A percentile compares a stretch with the other conserved stretches of the same genome.
Evolutionary conservation across 106 monocot species (phyloP).

Genomic region (Posidonia australis): DNA sequence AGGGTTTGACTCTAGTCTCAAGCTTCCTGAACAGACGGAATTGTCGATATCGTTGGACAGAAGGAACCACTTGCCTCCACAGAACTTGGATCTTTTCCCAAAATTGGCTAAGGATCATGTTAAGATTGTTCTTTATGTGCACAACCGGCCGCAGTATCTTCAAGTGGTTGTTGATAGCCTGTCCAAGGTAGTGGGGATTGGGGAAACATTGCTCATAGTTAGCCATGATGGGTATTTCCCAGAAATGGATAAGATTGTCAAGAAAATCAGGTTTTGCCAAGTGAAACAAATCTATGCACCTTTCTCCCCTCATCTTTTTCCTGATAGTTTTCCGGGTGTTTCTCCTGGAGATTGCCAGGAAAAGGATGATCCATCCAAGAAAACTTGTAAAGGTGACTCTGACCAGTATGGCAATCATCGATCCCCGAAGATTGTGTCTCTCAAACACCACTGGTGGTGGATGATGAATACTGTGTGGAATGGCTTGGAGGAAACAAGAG

Average conservation of each 20-base stretch:
- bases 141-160: slow-evolving; percentile 90
- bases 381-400: slow-evolving; percentile 50
- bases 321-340: slow-evolving; percentile 63
- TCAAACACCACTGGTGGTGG: slow-evolving; percentile 99
- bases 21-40: slow-evolving; percentile 50
- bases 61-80: slow-evolving; percentile 52
- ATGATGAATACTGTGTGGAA: slow-evolving; percentile 99
- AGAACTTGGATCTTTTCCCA: slow-evolving; percentile 58
- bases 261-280: slow-evolving; percentile 64
- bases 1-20: slow-evolving; percentile 26
- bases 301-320: slow-evolving; percentile 79
- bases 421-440: slow-evolving; percentile 74
- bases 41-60: slow-evolving; percentile 45
- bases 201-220: slow-evolving; percentile 79
- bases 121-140: slow-evolving; percentile 81
- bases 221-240: slow-evolving; percentile 89
- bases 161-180: slow-evolving; percentile 58
- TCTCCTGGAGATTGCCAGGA: slow-evolving; percentile 54
- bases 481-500: slow-evolving; percentile 61
- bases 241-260: slow-evolving; percentile 85
- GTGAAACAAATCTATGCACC: slow-evolving; percentile 94
- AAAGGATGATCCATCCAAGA: slow-evolving; percentile 39
- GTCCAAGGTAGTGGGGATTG: slow-evolving; percentile 66
- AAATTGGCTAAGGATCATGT: slow-evolving; percentile 50
- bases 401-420: slow-evolving; percentile 95